A percentile compares a stretch with the other conserved stretches of the same genome.
These are phyloP conservation scores for Rhodotorula sp. DNA, from an alignment of 1,284 basidiomycete species.

Conservation along the genomic window DNA sequence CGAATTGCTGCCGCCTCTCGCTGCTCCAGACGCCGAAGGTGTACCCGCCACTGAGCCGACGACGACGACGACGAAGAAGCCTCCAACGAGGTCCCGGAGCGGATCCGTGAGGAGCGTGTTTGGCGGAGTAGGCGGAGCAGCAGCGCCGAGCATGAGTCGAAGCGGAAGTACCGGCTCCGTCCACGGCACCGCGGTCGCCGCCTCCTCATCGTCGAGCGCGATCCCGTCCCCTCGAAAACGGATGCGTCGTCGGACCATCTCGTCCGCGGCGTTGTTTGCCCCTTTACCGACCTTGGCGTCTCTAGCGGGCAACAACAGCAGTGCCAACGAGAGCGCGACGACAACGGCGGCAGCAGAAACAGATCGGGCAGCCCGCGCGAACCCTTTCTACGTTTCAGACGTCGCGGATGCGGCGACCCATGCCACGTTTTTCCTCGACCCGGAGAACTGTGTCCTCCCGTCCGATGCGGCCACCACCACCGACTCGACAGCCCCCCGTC, in stretches of 20 bases:
- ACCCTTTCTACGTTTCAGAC: slow-evolving; percentile 67
- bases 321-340: no score
- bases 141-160: background rate
- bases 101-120: slow-evolving; percentile 7
- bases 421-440: slow-evolving; percentile 59
- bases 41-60: background rate
- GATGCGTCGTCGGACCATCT: slow-evolving; percentile 1
- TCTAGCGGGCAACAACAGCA: no score
- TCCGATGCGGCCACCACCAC: background rate
- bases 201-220: background rate
- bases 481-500: background rate
- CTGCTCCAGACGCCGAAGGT: background rate
- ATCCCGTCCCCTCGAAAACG: background rate
- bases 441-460: slow-evolving; percentile 28
- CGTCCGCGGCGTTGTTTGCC: slow-evolving; percentile 7
- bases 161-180: slow-evolving; percentile 3
- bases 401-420: slow-evolving; percentile 72
- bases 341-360: background rate
- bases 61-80: background rate
- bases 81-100: slow-evolving; percentile 4
- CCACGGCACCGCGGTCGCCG: background rate
- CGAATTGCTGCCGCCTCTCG: slow-evolving; percentile 17
- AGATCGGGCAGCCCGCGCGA: background rate
- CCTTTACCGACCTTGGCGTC: background rate
- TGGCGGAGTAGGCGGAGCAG: background rate